Conservation (phyloP, 73 alveolate species). For the Blepharisma japonicum region DNA sequence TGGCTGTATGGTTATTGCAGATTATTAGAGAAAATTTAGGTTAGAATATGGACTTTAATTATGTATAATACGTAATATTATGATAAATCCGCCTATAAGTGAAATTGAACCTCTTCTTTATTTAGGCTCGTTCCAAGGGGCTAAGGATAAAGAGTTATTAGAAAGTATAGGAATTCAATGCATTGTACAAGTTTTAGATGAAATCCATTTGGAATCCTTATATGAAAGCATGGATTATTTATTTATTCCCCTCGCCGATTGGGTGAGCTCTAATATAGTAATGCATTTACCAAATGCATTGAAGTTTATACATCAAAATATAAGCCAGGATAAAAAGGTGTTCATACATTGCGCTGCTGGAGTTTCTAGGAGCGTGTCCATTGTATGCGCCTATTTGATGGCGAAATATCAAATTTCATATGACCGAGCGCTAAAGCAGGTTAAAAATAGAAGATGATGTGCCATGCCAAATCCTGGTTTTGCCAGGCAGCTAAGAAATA, state of each 20-base stretch:
- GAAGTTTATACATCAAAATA: background rate
- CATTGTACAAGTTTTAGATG: no score
- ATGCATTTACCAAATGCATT: slow-evolving; percentile 16
- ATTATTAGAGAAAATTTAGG: no score
- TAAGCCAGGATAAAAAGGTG: slow-evolving; percentile 23
- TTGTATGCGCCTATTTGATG: slow-evolving; percentile 62
- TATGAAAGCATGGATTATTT: background rate
- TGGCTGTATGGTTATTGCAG: no score
- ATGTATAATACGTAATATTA: no score
- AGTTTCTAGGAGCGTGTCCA: slow-evolving; percentile 54
- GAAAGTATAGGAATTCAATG: no score
- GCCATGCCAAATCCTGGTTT: slow-evolving; percentile 61
- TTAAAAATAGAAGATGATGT: slow-evolving; percentile 33
- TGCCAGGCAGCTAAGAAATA: slow-evolving; percentile 44
- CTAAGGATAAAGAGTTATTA: no score
- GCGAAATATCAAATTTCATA: slow-evolving; percentile 35
- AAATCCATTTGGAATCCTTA: background rate
- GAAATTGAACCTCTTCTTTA: no score
- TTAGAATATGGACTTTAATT: no score
- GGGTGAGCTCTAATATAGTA: background rate
- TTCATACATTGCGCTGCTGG: slow-evolving; percentile 70
- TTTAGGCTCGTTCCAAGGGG: no score
- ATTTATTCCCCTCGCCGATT: slow-evolving; percentile 1
- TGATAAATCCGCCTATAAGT: no score
- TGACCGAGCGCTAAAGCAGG: slow-evolving; percentile 49